A percentile compares a stretch with the other conserved stretches of the same genome.
These are phyloP conservation scores for Lathyrus tuberosus DNA, from an alignment of 306 rosid species.

Conservation along the genomic window DNA sequence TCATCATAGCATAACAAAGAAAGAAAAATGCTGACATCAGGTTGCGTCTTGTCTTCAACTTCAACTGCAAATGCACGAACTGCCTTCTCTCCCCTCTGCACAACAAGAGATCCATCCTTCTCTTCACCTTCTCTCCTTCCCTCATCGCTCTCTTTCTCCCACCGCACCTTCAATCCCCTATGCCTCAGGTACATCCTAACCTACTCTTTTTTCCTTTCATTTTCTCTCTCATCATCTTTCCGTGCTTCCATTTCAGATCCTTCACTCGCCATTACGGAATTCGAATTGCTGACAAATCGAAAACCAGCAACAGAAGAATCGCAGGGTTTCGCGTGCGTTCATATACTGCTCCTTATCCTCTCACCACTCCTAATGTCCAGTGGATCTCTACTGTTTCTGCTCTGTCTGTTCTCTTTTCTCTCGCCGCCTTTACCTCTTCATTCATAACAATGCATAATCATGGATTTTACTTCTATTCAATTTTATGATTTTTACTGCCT, in stretches of 20 bases:
- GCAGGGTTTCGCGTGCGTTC: conserved; percentile 50
- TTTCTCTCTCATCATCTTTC: background rate
- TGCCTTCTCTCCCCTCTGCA: conserved; percentile 11
- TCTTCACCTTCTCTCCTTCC: background rate
- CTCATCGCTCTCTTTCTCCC: conserved; percentile 21
- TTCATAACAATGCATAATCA: background rate
- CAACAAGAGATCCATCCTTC: background rate
- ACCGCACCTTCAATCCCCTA: conserved; percentile 39
- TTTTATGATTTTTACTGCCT: background rate
- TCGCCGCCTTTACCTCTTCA: background rate
- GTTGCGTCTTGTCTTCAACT: conserved; percentile 18
- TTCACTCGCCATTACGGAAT: conserved; percentile 36
- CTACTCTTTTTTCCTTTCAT: background rate
- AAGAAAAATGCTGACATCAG: conserved; percentile 27
- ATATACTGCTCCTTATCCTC: conserved; percentile 57
- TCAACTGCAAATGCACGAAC: conserved; percentile 7
- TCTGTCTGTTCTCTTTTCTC: conserved; percentile 44
- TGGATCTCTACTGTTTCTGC: conserved; percentile 67
- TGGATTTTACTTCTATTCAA: background rate
- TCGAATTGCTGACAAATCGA: conserved; percentile 31
- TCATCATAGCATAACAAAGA: background rate
- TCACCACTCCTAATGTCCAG: conserved; percentile 58
- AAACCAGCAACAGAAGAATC: conserved; percentile 6
- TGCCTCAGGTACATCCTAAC: conserved; percentile 1
- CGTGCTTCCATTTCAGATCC: conserved; percentile 39